Percentiles rank a stretch among this genome's conserved stretches.
Evolutionary conservation across 257 asterid genomes (phyloP).

Genomic region (Solanum peruvianum): DNA sequence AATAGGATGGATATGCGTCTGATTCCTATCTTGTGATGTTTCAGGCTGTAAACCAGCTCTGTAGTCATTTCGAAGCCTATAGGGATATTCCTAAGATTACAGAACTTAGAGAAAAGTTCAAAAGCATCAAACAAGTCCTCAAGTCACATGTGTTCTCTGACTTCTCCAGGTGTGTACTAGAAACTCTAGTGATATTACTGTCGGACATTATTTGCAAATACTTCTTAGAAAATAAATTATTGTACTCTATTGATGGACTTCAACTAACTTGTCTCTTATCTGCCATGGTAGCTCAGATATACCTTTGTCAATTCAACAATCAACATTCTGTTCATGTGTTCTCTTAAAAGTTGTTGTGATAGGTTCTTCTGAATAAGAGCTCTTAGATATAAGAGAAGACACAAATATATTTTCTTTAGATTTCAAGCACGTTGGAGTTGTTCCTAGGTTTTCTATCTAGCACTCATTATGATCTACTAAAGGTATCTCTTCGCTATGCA

Average conservation of each 20-base stretch:
- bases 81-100: slow-evolving; percentile 88
- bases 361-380: background rate
- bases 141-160: slow-evolving; percentile 12
- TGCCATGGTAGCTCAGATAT: background rate
- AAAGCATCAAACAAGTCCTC: background rate
- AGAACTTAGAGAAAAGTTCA: slow-evolving; percentile 81
- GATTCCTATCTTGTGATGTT: slow-evolving; percentile 14
- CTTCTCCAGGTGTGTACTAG: slow-evolving; percentile 72
- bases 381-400: background rate
- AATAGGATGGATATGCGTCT: background rate
- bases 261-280: background rate
- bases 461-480: background rate
- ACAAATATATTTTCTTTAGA: background rate
- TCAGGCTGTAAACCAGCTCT: slow-evolving; percentile 9
- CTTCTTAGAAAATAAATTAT: background rate
- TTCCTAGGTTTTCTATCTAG: background rate
- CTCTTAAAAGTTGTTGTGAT: background rate
- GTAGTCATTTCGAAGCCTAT: slow-evolving; percentile 27
- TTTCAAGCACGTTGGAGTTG: background rate
- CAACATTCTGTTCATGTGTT: background rate
- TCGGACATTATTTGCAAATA: background rate
- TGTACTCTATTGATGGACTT: background rate
- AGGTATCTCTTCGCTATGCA: background rate
- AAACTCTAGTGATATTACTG: background rate
- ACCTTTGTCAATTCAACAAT: background rate